Evolutionary conservation across 2,329 filamentous ascomycete species (phyloP).

Genomic region (Fusarium protoensiforme): DNA sequence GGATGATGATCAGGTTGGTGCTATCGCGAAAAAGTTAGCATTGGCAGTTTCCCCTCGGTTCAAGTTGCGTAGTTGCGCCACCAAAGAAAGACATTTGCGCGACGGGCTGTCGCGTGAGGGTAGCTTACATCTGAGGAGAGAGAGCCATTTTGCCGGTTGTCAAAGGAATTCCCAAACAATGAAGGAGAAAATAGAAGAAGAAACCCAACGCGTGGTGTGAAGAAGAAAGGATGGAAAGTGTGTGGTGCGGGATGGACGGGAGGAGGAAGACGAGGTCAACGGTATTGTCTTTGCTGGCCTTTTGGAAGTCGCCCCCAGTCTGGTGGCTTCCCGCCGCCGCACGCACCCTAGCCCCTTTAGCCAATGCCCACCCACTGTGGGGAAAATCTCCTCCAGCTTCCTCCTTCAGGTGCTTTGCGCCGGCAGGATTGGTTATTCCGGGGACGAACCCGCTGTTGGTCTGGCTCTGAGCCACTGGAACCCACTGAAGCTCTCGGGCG

Average conservation of each 20-base stretch:
- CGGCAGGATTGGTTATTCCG: conserved; percentile 33
- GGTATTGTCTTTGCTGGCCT: conserved; percentile 43
- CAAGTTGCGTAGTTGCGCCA: conserved; percentile 22
- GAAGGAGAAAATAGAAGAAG: conserved; percentile 1
- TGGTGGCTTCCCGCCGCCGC: conserved; percentile 22
- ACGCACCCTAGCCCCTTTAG: conserved; percentile 35
- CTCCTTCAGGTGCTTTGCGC: background rate
- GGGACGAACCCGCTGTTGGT: conserved; percentile 7
- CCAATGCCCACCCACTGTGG: conserved; percentile 16
- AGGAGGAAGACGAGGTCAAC: conserved; percentile 20
- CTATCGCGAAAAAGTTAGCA: conserved; percentile 58
- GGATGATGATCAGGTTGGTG: conserved; percentile 93
- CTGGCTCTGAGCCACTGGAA: conserved; percentile 8
- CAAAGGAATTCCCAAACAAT: conserved; percentile 1
- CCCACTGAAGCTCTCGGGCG: background rate
- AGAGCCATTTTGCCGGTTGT: conserved; percentile 66
- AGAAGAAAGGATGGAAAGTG: conserved; percentile 26
- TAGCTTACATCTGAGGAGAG: conserved; percentile 71
- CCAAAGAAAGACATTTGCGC: conserved; percentile 20
- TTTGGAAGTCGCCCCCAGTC: conserved; percentile 31
- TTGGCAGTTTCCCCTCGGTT: conserved; percentile 36
- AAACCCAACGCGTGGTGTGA: conserved; percentile 15
- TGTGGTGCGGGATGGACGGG: conserved; percentile 27
- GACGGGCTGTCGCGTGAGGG: conserved; percentile 3
- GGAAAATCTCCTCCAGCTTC: conserved; percentile 25